A percentile compares a stretch with the other conserved stretches of the same genome.
Evolutionary conservation across 768 basidiomycete species (phyloP).

Genomic region (Psilocybe tampanensis): DNA sequence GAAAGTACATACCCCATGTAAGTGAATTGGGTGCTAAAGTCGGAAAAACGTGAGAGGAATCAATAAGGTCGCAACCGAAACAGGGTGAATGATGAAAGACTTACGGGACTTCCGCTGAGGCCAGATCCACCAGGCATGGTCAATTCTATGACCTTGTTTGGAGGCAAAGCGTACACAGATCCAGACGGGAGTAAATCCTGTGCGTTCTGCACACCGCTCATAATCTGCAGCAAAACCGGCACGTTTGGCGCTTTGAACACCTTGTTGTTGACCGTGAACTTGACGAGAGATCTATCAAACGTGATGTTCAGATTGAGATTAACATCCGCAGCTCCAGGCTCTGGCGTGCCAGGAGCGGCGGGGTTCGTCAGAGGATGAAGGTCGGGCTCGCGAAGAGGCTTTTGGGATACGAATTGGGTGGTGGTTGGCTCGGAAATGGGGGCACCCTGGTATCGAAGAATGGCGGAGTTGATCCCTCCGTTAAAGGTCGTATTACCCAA

Average conservation of each 20-base stretch:
- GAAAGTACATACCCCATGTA: slow-evolving; percentile 36
- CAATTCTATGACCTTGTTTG: slow-evolving; percentile 49
- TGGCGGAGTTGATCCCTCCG: slow-evolving; percentile 43
- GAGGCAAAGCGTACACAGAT: slow-evolving; percentile 39
- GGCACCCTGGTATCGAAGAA: slow-evolving; percentile 51
- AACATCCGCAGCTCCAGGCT: slow-evolving; percentile 41
- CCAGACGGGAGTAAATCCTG: slow-evolving; percentile 38
- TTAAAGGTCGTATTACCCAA: slow-evolving; percentile 16
- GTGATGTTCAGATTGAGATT: slow-evolving; percentile 33
- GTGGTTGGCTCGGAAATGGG: slow-evolving; percentile 39
- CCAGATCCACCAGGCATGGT: slow-evolving; percentile 40
- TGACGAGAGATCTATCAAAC: not conserved
- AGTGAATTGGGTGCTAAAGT: slow-evolving; percentile 42
- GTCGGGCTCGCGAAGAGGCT: slow-evolving; percentile 36
- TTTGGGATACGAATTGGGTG: slow-evolving; percentile 12
- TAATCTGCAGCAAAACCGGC: slow-evolving; percentile 48
- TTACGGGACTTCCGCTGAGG: slow-evolving; percentile 31
- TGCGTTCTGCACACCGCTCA: slow-evolving; percentile 40
- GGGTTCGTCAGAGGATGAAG: slow-evolving; percentile 34
- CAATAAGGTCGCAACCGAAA: too few relatives aligned
- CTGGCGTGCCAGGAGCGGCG: slow-evolving; percentile 31
- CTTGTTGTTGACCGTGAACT: slow-evolving; percentile 34
- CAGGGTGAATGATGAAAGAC: slow-evolving; percentile 7
- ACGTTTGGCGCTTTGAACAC: slow-evolving; percentile 37
- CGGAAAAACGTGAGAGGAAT: too few relatives aligned